Base-by-base conservation (phyloP, 202 grass and related monocot genomes). In the Brachypodium distachyon region DNA sequence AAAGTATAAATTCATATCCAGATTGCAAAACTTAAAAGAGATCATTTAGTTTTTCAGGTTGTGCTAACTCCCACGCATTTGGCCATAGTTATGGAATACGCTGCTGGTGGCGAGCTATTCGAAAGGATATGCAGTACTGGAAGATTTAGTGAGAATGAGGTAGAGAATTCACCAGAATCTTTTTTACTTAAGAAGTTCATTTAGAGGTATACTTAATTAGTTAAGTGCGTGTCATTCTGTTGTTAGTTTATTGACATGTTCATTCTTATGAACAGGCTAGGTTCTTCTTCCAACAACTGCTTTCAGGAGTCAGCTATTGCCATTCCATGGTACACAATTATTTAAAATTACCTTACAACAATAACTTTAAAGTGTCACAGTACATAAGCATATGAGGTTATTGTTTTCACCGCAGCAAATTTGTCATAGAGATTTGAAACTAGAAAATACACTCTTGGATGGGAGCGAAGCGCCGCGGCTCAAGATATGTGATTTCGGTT, bases 401-500 rank as follows among this genome's bases (percentile, higher is more conserved):
- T 39, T 62, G 18, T 65, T 63, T 12, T 63, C 26, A 0, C 68
- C 66, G 66, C 89, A 99, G 96, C 92, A 99, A 99, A 89, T 99
- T 75, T 99, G 96, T 47, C 96, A 99, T 34, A 86, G 96, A 62
- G 96, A 99, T 87, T 83, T 99, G 69, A 99, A 99, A 68, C 84
- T 99, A 72, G 96, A 99, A 86, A 99, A 99, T 53, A 99, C 96
- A 69, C 90, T 99, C 71, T 77, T 96, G 81, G 96, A 99, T 79
- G 96, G 90, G 14, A 99, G 96, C 69, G 61, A 61, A 33, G 92
- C 92, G 6, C 96, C 96, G 19, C 92, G 96, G 48, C 83, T 99
- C 43, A 99, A 99, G 90, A 99, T 99, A 59, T 99, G 96, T 27
- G 96, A 99, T 89, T 99, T 99, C 16, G 96, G 96, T 84, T 99